Conservation (phyloP, 1,139 yeast genomes). For the Candida glucosophila region DNA sequence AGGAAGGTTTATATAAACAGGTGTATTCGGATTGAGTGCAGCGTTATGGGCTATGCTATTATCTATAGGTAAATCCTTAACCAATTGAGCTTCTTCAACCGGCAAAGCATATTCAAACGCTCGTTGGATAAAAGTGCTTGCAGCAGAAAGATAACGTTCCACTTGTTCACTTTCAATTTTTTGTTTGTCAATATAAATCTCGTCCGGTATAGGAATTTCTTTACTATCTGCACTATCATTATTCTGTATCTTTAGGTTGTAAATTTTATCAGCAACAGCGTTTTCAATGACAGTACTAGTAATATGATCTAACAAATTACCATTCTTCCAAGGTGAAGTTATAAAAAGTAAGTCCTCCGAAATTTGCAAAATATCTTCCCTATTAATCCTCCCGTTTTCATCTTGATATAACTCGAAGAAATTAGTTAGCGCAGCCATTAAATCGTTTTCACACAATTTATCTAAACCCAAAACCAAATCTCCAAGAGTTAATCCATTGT, state of each 20-base stretch:
- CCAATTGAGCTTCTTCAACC: constrained; percentile 35
- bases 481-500: constrained; percentile 53
- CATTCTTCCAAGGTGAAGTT: constrained; percentile 79
- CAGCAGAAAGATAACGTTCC: constrained; percentile 78
- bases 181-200: constrained; percentile 53
- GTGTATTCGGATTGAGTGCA: constrained; percentile 74
- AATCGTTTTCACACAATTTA: constrained; percentile 57
- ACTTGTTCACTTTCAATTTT: constrained; percentile 62
- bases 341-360: constrained; percentile 81
- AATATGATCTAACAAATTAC: constrained; percentile 47
- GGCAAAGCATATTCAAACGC: constrained; percentile 90
- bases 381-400: constrained; percentile 54
- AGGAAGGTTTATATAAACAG: constrained; percentile 69
- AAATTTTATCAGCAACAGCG: constrained; percentile 55
- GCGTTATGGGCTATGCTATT: constrained; percentile 47
- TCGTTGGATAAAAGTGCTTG: constrained; percentile 77
- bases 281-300: constrained; percentile 56
- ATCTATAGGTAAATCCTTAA: constrained; percentile 32
- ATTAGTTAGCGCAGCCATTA: constrained; percentile 71
- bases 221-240: constrained; percentile 10
- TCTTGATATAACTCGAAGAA: constrained; percentile 73
- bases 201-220: constrained; percentile 46
- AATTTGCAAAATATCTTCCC: constrained; percentile 73
- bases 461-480: constrained; percentile 72
- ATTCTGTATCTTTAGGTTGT: constrained; percentile 19